Base-by-base conservation (phyloP, 31 red algal species). In the Endocladia muricata region DNA sequence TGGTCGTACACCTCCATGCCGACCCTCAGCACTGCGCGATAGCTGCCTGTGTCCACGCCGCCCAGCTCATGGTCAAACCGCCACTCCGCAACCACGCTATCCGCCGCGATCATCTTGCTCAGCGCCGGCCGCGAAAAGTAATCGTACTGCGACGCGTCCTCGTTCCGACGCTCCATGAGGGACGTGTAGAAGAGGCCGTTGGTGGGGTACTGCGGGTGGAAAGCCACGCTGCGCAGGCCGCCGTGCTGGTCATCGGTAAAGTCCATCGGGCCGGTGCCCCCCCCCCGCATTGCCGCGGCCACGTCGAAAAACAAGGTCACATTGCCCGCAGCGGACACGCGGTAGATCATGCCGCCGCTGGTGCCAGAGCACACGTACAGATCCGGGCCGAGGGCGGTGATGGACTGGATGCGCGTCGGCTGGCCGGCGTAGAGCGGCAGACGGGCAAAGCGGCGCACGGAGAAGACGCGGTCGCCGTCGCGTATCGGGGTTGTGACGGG, bases 11-110 rank as follows among this genome's bases (percentile, higher is more conserved):
- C 32, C 3, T 67, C 68, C 66, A 84, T 74, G 11, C 70, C 80
- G n/a, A 84, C 57, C n/a, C 80, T 67, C 22, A 84, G 63, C 17
- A 84, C 25, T 7, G 35, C 15, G 2, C 70, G 67, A 54, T 84
- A 74, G 22, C 25, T 60, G 34, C 1, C 36, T 3, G 42, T 39
- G 42, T 52, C 48, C 39, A 74, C 74, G 1, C 57, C 34, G 36
- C 52, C 67, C 29, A 57, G 62, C 1, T 43, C 28, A n/a, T 49
- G 61, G 36, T 78, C 47, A 48, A 40, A 44, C 29, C 33, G 13
- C 4, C 41, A 88, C 51, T 88, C 83, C 25, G 64, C 32, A 31
- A 88, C 38, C 17, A 88, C 73, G 39, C 83, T 88, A 73, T 88
- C 73, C 15, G 74, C 73, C 11, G 25, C 32, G 21, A 71, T 78